Percentiles rank a stretch among this genome's conserved stretches.
Evolutionary conservation across 305 asterid species (phyloP).

Genomic region (Fraxinus greggii): DNA sequence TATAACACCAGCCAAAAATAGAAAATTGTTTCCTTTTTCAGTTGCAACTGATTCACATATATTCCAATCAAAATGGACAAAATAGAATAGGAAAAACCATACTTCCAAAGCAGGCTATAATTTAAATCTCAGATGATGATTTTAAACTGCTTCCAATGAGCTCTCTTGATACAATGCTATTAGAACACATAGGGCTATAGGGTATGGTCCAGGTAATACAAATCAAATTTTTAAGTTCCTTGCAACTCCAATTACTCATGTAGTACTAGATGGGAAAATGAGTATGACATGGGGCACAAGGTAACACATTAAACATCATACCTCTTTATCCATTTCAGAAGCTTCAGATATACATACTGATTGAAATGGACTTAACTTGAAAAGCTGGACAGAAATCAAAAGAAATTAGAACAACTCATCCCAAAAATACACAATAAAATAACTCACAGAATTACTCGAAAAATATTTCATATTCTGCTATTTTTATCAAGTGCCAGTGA

Average conservation of each 20-base stretch:
- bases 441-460: conserved; percentile 9
- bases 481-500: neutral
- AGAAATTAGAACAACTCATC: conserved; percentile 24
- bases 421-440: conserved; percentile 8
- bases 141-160: neutral
- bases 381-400: conserved; percentile 57
- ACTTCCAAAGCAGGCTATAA: neutral
- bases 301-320: conserved; percentile 27
- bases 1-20: conserved; percentile 17
- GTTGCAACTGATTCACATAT: neutral
- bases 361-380: conserved; percentile 64
- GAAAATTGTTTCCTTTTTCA: neutral
- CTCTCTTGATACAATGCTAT: neutral
- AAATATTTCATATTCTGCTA: conserved; percentile 13
- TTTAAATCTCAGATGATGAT: conserved; percentile 10
- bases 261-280: neutral
- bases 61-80: neutral
- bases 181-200: neutral
- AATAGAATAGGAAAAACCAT: neutral
- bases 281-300: neutral
- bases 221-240: neutral
- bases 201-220: neutral
- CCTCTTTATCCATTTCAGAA: conserved; percentile 70
- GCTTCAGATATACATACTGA: conserved; percentile 73
- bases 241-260: neutral